Conservation (phyloP, 768 basidiomycete species). For the Mrakia gelida region DNA sequence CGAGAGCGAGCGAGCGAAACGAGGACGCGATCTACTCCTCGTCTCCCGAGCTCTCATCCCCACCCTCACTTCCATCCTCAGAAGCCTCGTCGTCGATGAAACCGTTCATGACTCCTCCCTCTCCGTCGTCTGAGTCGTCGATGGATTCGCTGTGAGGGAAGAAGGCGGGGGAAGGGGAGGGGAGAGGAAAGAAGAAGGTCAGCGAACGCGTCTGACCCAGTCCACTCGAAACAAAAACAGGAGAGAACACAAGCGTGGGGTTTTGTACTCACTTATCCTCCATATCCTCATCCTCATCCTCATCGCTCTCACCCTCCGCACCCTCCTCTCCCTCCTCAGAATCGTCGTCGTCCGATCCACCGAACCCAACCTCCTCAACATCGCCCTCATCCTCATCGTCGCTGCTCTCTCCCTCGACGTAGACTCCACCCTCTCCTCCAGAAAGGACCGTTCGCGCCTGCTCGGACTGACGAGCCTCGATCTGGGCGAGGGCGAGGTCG, state of each 20-base stretch:
- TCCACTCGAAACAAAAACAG: too few relatives aligned
- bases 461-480: slow-evolving; percentile 66
- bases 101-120: slow-evolving; percentile 15
- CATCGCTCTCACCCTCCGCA: slow-evolving; percentile 56
- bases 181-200: background rate
- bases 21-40: background rate
- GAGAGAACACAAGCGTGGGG: too few relatives aligned
- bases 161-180: background rate
- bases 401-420: slow-evolving; percentile 72
- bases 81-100: slow-evolving; percentile 29
- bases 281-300: slow-evolving; percentile 57
- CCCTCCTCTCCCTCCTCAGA: slow-evolving; percentile 42
- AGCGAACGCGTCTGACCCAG: background rate
- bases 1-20: too few relatives aligned
- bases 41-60: slow-evolving; percentile 18
- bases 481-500: slow-evolving; percentile 89
- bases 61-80: slow-evolving; percentile 25
- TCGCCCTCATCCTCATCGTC: slow-evolving; percentile 54
- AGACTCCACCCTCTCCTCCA: slow-evolving; percentile 47
- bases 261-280: slow-evolving; percentile 26
- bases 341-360: slow-evolving; percentile 36
- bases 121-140: slow-evolving; percentile 11
- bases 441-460: slow-evolving; percentile 39
- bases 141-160: background rate
- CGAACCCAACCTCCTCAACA: slow-evolving; percentile 36